Base-by-base conservation (phyloP, 129 eudicot species). In the sunflower (Helianthus annuus) region DNA sequence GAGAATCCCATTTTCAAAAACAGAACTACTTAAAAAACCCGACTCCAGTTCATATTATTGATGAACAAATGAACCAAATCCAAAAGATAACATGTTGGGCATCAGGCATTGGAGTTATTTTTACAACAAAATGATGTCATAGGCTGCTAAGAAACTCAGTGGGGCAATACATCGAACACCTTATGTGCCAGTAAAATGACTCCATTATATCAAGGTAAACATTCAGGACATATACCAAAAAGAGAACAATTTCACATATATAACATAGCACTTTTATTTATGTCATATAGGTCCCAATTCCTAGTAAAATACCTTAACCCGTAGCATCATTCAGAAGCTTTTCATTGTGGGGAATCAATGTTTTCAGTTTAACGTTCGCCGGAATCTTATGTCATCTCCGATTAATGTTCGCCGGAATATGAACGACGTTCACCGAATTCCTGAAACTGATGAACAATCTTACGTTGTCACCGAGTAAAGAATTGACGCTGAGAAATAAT, bases 91-190 rank as follows among this genome's bases (percentile, higher is more conserved):
- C 19, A 52, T 56, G 12, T 19, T 22, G 32, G 34, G 1, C 62
- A 22, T 56, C 38, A 2, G 6, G 36, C 12, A 60, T 10, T 2
- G 4, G n/a, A 6, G 44, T 32, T 32, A 17, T 32, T 60, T 32
- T 1, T 12, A 3, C 52, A 10, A 1, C 13, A 10, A 13, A 13
- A 32, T 29, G 14, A 32, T 11, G 32, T 6, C 64, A 58, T 11
- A 58, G n/a, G 8, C 60, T 68, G n/a, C n/a, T n/a, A 29, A 49
- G 2, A 68, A 48, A 48, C 32, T 13, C 72, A 32, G 12, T 60
- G 69, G 13, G 9, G 76, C 69, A 60, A 27, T 72, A n/a, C 77
- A 46, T 72, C 60, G 32, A 72, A 59, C 76, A 59, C 76, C 68
- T 72, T 59, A 61, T 72, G 57, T 29, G 34, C 76, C 16, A 0